These are phyloP conservation scores for Magnusiomyces fungicola DNA, from an alignment of 1,139 yeast species.

Conservation along the genomic window DNA sequence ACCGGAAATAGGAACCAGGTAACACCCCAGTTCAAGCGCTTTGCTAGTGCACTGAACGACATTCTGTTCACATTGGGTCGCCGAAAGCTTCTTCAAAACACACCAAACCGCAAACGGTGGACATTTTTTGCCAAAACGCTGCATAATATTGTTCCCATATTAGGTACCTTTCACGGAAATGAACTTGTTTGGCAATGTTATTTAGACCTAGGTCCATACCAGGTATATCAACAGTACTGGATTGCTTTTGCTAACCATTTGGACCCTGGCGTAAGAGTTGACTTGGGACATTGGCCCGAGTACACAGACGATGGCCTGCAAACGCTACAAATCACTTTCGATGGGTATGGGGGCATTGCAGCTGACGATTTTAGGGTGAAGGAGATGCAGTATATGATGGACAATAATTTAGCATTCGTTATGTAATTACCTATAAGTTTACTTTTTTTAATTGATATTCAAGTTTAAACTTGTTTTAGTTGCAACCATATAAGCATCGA, in stretches of 20 bases:
- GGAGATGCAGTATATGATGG: no score
- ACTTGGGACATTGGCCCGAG: no score
- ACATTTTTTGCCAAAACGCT: neutral
- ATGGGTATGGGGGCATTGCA: no score
- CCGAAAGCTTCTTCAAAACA: constrained; percentile 10
- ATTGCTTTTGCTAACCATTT: constrained; percentile 17
- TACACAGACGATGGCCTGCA: no score
- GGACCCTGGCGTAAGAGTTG: constrained; percentile 17
- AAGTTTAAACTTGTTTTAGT: no score
- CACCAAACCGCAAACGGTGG: neutral
- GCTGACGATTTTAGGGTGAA: no score
- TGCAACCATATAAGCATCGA: no score
- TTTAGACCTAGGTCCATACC: constrained; percentile 3
- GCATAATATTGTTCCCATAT: neutral
- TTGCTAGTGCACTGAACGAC: constrained; percentile 21
- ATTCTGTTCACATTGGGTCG: constrained; percentile 20
- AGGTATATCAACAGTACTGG: constrained; percentile 16
- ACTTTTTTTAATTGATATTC: no score
- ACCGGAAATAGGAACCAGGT: constrained; percentile 15
- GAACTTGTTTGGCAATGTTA: constrained; percentile 4
- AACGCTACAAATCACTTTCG: no score
- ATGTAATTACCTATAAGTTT: no score
- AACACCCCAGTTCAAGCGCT: constrained; percentile 19
- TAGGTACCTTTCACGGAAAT: constrained; percentile 4
- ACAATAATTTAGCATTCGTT: no score